A percentile compares a stretch with the other conserved stretches of the same genome.
These are phyloP conservation scores for Cicer arietinum DNA, from an alignment of 306 rosid genomes.

Conservation along the genomic window DNA sequence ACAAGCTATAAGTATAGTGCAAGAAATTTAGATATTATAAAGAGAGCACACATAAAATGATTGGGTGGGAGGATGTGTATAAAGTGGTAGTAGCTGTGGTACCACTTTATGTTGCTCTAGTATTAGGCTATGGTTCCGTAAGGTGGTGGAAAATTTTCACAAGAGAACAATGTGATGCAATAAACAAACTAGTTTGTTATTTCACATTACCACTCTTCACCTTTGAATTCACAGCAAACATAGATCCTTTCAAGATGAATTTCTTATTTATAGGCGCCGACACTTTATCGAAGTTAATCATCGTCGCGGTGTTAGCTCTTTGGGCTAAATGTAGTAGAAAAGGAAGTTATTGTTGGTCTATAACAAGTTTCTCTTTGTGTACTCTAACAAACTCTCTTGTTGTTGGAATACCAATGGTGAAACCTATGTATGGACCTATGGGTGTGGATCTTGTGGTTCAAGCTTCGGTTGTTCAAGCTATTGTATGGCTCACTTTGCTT, in stretches of 20 bases:
- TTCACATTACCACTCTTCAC: conserved; percentile 92
- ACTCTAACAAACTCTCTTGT: conserved; percentile 80
- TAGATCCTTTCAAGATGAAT: conserved; percentile 84
- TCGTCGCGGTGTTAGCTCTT: conserved; percentile 58
- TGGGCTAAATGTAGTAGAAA: conserved; percentile 79
- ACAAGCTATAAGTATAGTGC: neutral
- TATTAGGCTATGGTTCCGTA: conserved; percentile 86
- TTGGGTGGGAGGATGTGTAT: conserved; percentile 84
- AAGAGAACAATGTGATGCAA: conserved; percentile 80
- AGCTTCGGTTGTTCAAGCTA: conserved; percentile 76
- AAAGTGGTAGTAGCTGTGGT: conserved; percentile 79
- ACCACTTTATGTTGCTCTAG: conserved; percentile 80
- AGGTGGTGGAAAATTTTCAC: conserved; percentile 88
- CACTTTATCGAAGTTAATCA: conserved; percentile 73
- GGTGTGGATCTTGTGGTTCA: conserved; percentile 87
- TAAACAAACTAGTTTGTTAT: conserved; percentile 81
- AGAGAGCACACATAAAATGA: conserved; percentile 50
- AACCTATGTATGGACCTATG: conserved; percentile 76
- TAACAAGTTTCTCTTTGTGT: conserved; percentile 82
- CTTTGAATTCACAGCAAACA: conserved; percentile 76
- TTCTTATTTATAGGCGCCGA: conserved; percentile 68
- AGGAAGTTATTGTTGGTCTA: conserved; percentile 79
- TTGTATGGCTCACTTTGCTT: conserved; percentile 82
- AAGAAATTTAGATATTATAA: conserved; percentile 13
- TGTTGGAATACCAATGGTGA: conserved; percentile 79